Conservation (phyloP, 352 stramenopile species). For the Phytopythium litorale region DNA sequence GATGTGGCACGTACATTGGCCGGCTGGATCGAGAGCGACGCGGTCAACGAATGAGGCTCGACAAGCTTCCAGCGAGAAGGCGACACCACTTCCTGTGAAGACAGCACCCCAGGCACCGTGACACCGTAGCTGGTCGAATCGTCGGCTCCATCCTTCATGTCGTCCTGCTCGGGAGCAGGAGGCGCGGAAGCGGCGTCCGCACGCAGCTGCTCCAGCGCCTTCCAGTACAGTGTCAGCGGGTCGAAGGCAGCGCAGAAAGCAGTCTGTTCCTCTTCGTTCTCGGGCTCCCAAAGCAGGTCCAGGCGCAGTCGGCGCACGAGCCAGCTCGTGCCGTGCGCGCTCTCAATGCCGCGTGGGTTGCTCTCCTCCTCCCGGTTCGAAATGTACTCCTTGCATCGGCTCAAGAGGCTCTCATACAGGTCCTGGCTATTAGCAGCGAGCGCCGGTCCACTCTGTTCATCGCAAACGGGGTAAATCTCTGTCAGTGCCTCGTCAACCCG, state of each 20-base stretch:
- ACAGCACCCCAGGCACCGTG: slow-evolving; percentile 12
- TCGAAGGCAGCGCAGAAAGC: slow-evolving; percentile 63
- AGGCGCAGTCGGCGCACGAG: slow-evolving; percentile 65
- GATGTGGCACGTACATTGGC: slow-evolving; percentile 22
- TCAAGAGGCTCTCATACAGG: slow-evolving; percentile 65
- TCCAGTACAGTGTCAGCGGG: slow-evolving; percentile 48
- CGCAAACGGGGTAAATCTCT: not conserved
- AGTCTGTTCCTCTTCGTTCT: slow-evolving; percentile 48
- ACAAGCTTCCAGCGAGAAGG: slow-evolving; percentile 7
- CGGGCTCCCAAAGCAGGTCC: slow-evolving; percentile 59
- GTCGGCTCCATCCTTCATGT: slow-evolving; percentile 14
- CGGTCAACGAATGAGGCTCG: slow-evolving; percentile 41
- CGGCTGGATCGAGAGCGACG: slow-evolving; percentile 43
- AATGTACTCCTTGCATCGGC: slow-evolving; percentile 69
- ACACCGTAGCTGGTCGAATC: not conserved
- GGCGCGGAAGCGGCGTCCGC: slow-evolving; percentile 7
- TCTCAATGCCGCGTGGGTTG: slow-evolving; percentile 41
- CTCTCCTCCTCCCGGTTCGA: slow-evolving; percentile 54
- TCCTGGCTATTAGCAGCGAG: slow-evolving; percentile 41
- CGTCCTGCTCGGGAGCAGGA: slow-evolving; percentile 4
- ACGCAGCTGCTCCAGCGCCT: slow-evolving; percentile 49
- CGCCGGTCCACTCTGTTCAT: slow-evolving; percentile 35
- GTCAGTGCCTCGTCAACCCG: not conserved
- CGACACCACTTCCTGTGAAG: not conserved
- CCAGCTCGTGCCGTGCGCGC: slow-evolving; percentile 49